These are phyloP conservation scores for Heliocybe sulcata DNA, from an alignment of 1,284 basidiomycete species.

Conservation along the genomic window DNA sequence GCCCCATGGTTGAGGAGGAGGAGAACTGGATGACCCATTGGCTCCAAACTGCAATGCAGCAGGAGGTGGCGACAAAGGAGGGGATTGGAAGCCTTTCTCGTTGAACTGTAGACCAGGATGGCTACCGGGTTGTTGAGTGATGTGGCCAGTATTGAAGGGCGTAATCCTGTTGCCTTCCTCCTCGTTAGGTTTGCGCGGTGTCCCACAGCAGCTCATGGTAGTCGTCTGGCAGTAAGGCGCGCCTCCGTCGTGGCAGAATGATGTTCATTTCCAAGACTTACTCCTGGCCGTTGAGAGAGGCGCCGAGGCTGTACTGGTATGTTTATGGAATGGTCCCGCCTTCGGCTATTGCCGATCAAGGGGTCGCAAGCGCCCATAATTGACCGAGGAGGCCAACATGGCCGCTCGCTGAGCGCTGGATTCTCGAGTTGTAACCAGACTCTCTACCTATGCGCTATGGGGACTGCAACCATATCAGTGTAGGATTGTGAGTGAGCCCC, in stretches of 20 bases:
- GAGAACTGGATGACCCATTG: constrained; percentile 13
- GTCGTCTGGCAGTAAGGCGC: not conserved
- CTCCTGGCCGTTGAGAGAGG: not conserved
- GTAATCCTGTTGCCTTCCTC: constrained; percentile 16
- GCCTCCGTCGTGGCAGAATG: not conserved
- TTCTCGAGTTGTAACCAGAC: no score
- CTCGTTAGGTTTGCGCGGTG: constrained; percentile 21
- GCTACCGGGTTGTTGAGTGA: constrained; percentile 46
- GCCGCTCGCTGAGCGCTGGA: no score
- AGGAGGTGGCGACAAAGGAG: constrained; percentile 36
- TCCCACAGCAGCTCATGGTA: constrained; percentile 56
- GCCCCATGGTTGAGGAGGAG: constrained; percentile 5
- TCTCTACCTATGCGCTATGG: no score
- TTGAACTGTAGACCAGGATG: constrained; percentile 18
- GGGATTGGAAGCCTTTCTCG: constrained; percentile 29
- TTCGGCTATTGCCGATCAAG: not conserved
- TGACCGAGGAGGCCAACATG: no score
- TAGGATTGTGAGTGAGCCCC: no score
- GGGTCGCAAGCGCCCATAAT: no score
- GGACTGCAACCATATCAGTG: no score
- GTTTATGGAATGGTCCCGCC: not conserved
- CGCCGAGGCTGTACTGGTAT: not conserved
- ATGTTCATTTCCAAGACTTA: not conserved
- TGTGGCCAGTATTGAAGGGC: constrained; percentile 13
- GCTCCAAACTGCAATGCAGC: constrained; percentile 24